Evolutionary conservation across 2,329 filamentous ascomycete genomes (phyloP), one percentile per base, ranked within the genome.

Genomic region (Epichloe festucae): DNA sequence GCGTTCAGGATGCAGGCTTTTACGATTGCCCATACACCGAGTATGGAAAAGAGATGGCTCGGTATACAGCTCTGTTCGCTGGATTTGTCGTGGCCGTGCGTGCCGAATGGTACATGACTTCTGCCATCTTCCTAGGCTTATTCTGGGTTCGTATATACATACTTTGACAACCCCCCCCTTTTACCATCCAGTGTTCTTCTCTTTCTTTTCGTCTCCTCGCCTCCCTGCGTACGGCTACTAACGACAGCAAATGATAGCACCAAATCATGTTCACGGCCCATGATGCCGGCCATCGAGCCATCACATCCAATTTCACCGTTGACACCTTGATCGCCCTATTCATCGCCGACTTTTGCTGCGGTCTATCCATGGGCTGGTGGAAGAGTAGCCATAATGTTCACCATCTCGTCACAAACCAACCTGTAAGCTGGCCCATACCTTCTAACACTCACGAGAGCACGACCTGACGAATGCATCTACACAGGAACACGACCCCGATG

Each of bases 201-300:
- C 19, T 31, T 6, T 27, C 17, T 12, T 17, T 15, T 15, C 21
- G 21, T 8, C 3, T 14, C 1, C 17, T 1, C 31, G 31, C 31
- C 8, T 31, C 8, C 31, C 31, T 31, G 31, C 8, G 31, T 31
- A 11, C 8, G n/a, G 19, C 21, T 19, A 48, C 56, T 61, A 51
- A 61, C 62, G 17, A 44, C 35, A 48, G 19, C 38, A 47, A 17
- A 7, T 14, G 43, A 4, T 56, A 78, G 79, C 80, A 84, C 59
- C 81, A 84, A 67, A 77, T 84, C 66, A 82, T 84, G 77, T 85
- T 84, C 63, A 75, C 76, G 0, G 81, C 80, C 4, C 81, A 85
- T 59, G 81, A 85, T 58, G 80, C 79, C 10, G 81, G 79, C 3
- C 81, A 84, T 59, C 70, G 74, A 31, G 79, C 77, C 54, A 84